Base-by-base conservation (phyloP, 1,139 yeast genomes). In the Hansenula anomala region DNA sequence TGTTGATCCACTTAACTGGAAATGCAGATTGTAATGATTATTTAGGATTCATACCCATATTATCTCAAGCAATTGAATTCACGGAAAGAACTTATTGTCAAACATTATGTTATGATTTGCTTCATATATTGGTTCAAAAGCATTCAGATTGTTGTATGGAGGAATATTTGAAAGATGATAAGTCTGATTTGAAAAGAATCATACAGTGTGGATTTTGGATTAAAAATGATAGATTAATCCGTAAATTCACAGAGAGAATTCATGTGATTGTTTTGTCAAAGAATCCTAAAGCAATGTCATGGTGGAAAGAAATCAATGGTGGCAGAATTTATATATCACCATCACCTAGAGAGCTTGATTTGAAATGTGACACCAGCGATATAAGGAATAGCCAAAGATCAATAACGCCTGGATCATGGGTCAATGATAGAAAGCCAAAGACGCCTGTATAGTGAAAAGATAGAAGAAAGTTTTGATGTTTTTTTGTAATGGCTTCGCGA, bases 81-180 rank as follows among this genome's bases (percentile, higher is more conserved):
- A 46, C 66, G 1, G 50, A 49, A 5, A 40, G 36, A 12, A 33
- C 39, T 1, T 49, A 49, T 7, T 37, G 51, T 30, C 56, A 55
- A 36, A 41, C 46, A n/a, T 39, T 59, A 8, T 61, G 63, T 43
- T 66, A 61, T 45, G 59, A 60, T 6, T 48, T 63, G 3, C 48
- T 64, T 4, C 50, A 54, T 25, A 36, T 49, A 2, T 39, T 69
- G 7, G 44, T 67, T 1, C 45, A 48, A 14, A 41, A 36, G 11
- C 76, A 70, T 47, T 30, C 48, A 9, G 34, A 50, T 3, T 69
- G 75, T 43, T 69, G 74, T 40, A 61, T 66, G 65, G 44, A 32
- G 12, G 64, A 61, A 2, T 60, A 64, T 42, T 44, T 68, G 15
- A 35, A 40, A 14, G 65, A 62, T 29, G 41, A 43, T 5, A 40